phyloP scores from a whole-genome alignment of 2,329 filamentous ascomycete genomes.

The Botrytis paeoniae region DNA sequence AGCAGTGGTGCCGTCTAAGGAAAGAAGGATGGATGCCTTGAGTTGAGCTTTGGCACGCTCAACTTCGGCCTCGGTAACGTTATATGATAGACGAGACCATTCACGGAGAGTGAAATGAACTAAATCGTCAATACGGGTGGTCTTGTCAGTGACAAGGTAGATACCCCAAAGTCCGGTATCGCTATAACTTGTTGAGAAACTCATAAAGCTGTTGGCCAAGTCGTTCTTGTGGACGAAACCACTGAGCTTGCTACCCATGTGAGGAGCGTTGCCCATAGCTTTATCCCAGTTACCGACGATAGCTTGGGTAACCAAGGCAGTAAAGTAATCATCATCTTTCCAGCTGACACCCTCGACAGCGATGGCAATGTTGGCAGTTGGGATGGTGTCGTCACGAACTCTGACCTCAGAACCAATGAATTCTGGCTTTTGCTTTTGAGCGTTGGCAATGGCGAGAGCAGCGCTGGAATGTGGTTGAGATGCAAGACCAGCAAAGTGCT shows the following conservation, averaged over 20 bases:
- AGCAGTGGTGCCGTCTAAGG: constrained; percentile 94
- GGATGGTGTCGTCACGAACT: constrained; percentile 93
- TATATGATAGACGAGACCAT: constrained; percentile 92
- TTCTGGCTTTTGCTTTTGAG: constrained; percentile 79
- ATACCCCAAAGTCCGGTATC: constrained; percentile 99
- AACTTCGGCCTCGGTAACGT: constrained; percentile 83
- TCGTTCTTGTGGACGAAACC: constrained; percentile 90
- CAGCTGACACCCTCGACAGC: constrained; percentile 99
- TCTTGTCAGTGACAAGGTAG: constrained; percentile 92
- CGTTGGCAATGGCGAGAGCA: constrained; percentile 64
- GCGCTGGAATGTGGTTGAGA: constrained; percentile 71
- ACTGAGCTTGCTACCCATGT: constrained; percentile 98
- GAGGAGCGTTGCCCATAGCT: constrained; percentile 94
- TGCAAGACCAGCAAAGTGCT: constrained; percentile 84
- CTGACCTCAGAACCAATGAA: constrained; percentile 96
- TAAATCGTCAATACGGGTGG: constrained; percentile 85
- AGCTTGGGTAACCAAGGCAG: constrained; percentile 92
- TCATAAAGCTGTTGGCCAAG: constrained; percentile 99
- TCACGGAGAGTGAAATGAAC: constrained; percentile 98
- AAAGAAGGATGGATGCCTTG: constrained; percentile 96
- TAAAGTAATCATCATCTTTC: constrained; percentile 99
- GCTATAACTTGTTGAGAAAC: constrained; percentile 98
- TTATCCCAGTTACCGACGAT: constrained; percentile 99
- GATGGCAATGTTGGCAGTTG: constrained; percentile 95
- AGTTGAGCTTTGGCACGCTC: constrained; percentile 99